Base-by-base conservation (phyloP, 441 rosid genomes). In the Flueggea neowawraea region DNA sequence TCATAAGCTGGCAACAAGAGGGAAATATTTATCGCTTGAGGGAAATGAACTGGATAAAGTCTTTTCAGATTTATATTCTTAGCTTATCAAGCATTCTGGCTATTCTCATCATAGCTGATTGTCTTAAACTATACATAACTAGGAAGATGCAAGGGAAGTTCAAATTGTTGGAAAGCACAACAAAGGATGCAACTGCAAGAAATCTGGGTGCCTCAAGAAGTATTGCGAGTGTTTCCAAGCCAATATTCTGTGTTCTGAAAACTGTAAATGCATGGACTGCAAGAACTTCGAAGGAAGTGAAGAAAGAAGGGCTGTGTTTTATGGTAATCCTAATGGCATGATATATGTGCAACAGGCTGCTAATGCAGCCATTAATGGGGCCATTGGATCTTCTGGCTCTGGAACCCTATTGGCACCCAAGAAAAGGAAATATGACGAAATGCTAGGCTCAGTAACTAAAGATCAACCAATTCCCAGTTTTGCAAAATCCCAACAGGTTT, bases 161-260 rank as follows among this genome's bases (percentile, higher is more conserved):
- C 84, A 76, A 51, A 65, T 85, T 28, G 57, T 84, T 50, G 96
- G 80, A 58, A 91, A 91, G 77, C 99, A 95, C 82, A 86, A 88
- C 62, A 95, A 89, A 79, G 99, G 97, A 52, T 95, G 99, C 60
- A 90, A 95, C 71, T 91, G 97, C 84, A 91, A 88, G 87, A 91
- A 90, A 77, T 88, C 98, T 0, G 96, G 99, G 39, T 95, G 99
- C 74, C 97, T 95, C 54, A 95, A 88, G 70, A 91, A 95, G 82
- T 91, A 95, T 58, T 95, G 99, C 54, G 99, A 91, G 74, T 95
- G 97, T 70, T 95, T 86, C 76, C 97, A 95, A 53, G 97, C 96
- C 15, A 85, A 87, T 68, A 83, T 95, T 70, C 77, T 89, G n/a
- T 89, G 99, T 76, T 95, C 95, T 9, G 97, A 95, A 61, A 91